Percentiles rank a stretch among this genome's conserved stretches.
phyloP scores from a whole-genome alignment of 2,329 filamentous ascomycete genomes.

The Neonectria hederae region DNA sequence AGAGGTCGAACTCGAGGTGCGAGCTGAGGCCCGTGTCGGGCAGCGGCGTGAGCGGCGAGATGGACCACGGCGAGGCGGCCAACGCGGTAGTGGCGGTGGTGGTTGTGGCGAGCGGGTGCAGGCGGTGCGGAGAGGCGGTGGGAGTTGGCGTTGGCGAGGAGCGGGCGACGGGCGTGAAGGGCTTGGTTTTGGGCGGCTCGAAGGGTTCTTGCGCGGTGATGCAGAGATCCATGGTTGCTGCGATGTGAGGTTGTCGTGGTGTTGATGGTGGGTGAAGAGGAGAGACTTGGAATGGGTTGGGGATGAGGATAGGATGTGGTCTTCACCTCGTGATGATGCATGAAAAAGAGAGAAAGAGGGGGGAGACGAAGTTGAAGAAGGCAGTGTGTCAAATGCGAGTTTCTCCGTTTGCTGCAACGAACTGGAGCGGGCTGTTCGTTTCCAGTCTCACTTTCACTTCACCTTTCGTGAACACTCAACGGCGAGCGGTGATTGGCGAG shows the following conservation, averaged over 20 bases:
- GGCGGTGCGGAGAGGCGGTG: slow-evolving; percentile 15
- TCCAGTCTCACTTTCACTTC: neutral
- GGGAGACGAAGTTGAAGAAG: neutral
- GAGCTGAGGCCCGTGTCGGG: neutral
- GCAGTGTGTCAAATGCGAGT: neutral
- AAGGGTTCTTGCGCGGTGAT: slow-evolving; percentile 43
- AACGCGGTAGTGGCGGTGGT: neutral
- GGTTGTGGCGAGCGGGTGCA: slow-evolving; percentile 11
- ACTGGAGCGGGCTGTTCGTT: neutral
- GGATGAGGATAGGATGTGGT: neutral
- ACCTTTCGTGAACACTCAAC: neutral
- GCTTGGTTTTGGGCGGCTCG: slow-evolving; percentile 27
- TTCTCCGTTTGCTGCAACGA: neutral
- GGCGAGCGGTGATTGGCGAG: neutral
- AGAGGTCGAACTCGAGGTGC: slow-evolving; percentile 38
- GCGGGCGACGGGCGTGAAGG: slow-evolving; percentile 22
- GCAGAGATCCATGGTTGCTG: slow-evolving; percentile 36
- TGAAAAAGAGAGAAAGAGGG: neutral
- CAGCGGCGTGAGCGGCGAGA: slow-evolving; percentile 3
- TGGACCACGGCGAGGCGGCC: neutral
- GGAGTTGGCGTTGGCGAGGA: slow-evolving; percentile 9
- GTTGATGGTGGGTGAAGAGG: neutral
- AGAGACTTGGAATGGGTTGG: neutral
- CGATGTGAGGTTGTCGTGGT: neutral
- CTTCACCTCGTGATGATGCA: neutral